Conservation (phyloP, 164 flowering plant genomes). For the Saururus chinensis region DNA sequence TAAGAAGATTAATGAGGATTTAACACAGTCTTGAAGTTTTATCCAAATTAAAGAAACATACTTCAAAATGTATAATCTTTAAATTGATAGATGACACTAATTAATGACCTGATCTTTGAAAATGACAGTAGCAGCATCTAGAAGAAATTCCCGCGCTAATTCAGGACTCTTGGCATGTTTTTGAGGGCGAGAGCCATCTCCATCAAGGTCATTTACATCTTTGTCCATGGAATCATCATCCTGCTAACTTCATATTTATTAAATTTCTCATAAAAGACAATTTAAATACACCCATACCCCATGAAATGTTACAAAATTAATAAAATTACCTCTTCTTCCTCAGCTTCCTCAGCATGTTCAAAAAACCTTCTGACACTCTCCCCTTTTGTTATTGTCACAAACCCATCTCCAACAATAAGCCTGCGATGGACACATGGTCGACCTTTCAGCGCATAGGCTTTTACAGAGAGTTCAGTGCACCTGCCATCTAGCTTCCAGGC, state of each 20-base stretch:
- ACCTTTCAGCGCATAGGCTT: conserved; percentile 94
- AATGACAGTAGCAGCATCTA: conserved; percentile 98
- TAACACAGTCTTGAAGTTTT: neutral
- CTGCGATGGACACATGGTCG: conserved; percentile 92
- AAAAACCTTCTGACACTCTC: conserved; percentile 83
- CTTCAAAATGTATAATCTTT: too few species aligned
- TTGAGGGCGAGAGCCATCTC: conserved; percentile 95
- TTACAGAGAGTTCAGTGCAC: conserved; percentile 73
- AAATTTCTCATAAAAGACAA: neutral
- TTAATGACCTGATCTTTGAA: conserved; percentile 80
- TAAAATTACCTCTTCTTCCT: conserved; percentile 83
- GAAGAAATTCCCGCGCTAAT: conserved; percentile 96
- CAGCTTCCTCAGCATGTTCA: conserved; percentile 99
- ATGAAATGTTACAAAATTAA: neutral
- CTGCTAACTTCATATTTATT: conserved; percentile 21
- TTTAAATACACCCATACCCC: neutral
- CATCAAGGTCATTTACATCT: conserved; percentile 93
- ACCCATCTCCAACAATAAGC: conserved; percentile 92
- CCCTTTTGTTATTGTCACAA: conserved; percentile 74
- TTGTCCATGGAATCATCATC: conserved; percentile 96
- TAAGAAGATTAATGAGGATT: neutral
- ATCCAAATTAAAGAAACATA: too few species aligned
- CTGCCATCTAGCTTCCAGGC: conserved; percentile 95
- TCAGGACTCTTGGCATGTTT: conserved; percentile 99
- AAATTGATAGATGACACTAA: neutral